Evolutionary conservation across 2,329 filamentous ascomycete species (phyloP).

Genomic region (Cryphonectria carpinicola): DNA sequence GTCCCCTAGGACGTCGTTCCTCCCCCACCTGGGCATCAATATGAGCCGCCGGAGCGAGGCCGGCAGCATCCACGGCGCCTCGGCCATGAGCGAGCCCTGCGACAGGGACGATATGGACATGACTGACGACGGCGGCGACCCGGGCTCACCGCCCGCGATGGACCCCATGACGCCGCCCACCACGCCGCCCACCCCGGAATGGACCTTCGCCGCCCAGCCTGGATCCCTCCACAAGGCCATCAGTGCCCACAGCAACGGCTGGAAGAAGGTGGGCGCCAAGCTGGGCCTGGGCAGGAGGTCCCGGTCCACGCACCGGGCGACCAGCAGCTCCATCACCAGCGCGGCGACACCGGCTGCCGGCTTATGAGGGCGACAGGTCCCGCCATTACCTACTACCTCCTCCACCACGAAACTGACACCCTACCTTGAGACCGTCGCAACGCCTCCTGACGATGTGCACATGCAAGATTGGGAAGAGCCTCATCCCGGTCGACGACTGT

Average conservation of each 20-base stretch:
- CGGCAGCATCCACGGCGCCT: slow-evolving; percentile 45
- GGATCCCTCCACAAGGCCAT: slow-evolving; percentile 59
- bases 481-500: slow-evolving; percentile 49
- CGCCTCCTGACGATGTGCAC: slow-evolving; percentile 32
- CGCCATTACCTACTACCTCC: slow-evolving; percentile 49
- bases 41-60: slow-evolving; percentile 43
- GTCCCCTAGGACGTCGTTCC: slow-evolving; percentile 49
- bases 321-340: slow-evolving; percentile 34
- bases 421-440: slow-evolving; percentile 30
- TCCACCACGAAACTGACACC: slow-evolving; percentile 34
- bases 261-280: slow-evolving; percentile 68
- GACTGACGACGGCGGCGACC: slow-evolving; percentile 65
- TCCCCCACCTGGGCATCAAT: slow-evolving; percentile 47
- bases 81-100: slow-evolving; percentile 50
- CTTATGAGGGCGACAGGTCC: slow-evolving; percentile 64
- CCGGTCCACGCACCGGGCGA: slow-evolving; percentile 49
- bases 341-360: slow-evolving; percentile 22
- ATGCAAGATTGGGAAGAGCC: slow-evolving; percentile 48
- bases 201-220: slow-evolving; percentile 55
- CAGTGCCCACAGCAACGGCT: slow-evolving; percentile 59
- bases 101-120: slow-evolving; percentile 57
- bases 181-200: slow-evolving; percentile 68
- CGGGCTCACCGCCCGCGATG: slow-evolving; percentile 57
- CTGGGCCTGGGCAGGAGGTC: slow-evolving; percentile 61
- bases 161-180: slow-evolving; percentile 77